Percentiles rank a stretch among this genome's conserved stretches.
Evolutionary conservation across 768 basidiomycete species (phyloP).

Genomic region (Boletellus ananiceps): DNA sequence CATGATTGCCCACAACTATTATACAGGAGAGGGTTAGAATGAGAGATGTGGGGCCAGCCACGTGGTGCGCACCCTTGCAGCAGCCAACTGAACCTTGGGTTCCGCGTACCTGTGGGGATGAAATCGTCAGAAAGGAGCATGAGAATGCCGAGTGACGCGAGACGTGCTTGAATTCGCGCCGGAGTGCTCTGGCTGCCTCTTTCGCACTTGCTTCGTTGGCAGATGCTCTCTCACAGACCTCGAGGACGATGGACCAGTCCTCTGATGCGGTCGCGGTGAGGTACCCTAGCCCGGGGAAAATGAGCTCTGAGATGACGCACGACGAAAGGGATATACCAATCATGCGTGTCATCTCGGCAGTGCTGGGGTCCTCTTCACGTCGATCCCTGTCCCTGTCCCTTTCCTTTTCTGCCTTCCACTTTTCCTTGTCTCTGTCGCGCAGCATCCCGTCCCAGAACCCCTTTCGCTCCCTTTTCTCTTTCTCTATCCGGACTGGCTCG

Average conservation of each 20-base stretch:
- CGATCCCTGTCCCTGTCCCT: conserved; percentile 37
- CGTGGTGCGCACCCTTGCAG: conserved; percentile 55
- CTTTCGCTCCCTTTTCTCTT: conserved; percentile 45
- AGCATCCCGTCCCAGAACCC: conserved; percentile 49
- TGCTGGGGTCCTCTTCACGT: conserved; percentile 41
- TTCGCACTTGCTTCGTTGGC: conserved; percentile 68
- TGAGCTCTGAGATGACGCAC: neutral
- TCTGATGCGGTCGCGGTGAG: conserved; percentile 76
- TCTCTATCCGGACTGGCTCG: conserved; percentile 29
- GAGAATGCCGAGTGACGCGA: neutral
- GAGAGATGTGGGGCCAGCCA: neutral
- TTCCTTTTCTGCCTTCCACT: conserved; percentile 26
- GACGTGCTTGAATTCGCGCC: conserved; percentile 80
- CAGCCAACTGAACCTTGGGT: conserved; percentile 69
- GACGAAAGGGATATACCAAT: conserved; percentile 45
- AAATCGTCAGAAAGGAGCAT: conserved; percentile 1
- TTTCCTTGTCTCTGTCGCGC: conserved; percentile 34
- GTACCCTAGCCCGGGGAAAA: conserved; percentile 44
- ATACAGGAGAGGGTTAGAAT: conserved; percentile 1
- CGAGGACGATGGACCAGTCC: conserved; percentile 77
- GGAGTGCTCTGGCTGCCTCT: conserved; percentile 77
- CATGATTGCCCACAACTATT: conserved; percentile 86
- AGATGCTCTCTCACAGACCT: conserved; percentile 82
- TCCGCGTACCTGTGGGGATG: conserved; percentile 56
- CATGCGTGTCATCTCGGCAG: conserved; percentile 61